Evolutionary conservation across 176 grass and related monocot species (phyloP).

Genomic region (Oryza punctata): DNA sequence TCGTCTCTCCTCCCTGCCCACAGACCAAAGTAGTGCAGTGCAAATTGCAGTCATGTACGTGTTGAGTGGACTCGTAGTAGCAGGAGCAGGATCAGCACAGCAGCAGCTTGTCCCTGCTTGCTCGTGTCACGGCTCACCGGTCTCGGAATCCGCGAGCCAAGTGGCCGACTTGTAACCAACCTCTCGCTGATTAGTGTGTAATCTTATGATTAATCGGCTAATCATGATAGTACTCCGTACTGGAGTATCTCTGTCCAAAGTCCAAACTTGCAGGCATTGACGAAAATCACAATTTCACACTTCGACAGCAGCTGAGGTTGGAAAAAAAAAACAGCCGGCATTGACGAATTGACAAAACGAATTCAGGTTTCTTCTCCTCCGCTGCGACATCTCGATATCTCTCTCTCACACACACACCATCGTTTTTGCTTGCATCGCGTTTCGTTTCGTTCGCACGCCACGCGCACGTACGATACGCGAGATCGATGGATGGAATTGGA

Average conservation of each 20-base stretch:
- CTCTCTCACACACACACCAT: no score
- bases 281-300: not conserved
- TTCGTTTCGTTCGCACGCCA: not conserved
- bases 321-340: not conserved
- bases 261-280: not conserved
- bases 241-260: not conserved
- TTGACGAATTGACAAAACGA: not conserved
- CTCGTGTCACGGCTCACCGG: not conserved
- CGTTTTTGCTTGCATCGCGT: not conserved
- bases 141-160: not conserved
- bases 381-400: not conserved
- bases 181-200: not conserved
- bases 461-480: not conserved
- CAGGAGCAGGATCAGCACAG: not conserved
- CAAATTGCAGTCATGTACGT: not conserved
- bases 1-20: not conserved
- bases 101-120: not conserved
- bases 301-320: not conserved
- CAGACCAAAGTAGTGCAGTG: not conserved
- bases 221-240: no score
- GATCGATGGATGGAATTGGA: not conserved
- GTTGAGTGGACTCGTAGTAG: not conserved
- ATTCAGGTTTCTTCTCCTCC: not conserved
- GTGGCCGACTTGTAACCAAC: not conserved
- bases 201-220: no score